Evolutionary conservation across 2,329 filamentous ascomycete species (phyloP).

Genomic region (Elsinoe arachidis): DNA sequence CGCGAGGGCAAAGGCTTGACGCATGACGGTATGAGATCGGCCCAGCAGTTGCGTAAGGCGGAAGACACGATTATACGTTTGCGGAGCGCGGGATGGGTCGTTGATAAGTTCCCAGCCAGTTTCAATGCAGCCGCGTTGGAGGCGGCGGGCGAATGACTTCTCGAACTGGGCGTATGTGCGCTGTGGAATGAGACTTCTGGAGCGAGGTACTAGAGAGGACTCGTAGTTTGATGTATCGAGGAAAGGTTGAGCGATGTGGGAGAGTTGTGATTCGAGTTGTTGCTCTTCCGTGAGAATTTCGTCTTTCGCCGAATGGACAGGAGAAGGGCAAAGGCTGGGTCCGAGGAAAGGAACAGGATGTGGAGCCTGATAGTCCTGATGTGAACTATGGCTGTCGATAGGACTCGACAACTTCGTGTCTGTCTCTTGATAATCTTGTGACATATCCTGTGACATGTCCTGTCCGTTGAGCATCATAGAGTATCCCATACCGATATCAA

Average conservation of each 20-base stretch:
- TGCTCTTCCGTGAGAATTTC: conserved; percentile 10
- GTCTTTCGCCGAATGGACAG: conserved; percentile 31
- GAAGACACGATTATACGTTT: conserved; percentile 46
- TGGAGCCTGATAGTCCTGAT: not conserved
- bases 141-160: conserved; percentile 57
- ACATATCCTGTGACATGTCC: not conserved
- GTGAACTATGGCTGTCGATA: not conserved
- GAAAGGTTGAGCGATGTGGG: not conserved
- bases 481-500: conserved; percentile 21
- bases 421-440: not conserved
- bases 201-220: not conserved
- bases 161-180: conserved; percentile 53
- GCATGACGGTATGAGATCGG: conserved; percentile 30
- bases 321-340: not conserved
- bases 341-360: not conserved
- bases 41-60: conserved; percentile 59
- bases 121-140: conserved; percentile 60
- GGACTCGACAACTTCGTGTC: not conserved
- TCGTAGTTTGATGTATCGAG: not conserved
- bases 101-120: conserved; percentile 41
- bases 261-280: conserved; percentile 2
- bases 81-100: conserved; percentile 32
- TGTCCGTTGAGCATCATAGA: conserved; percentile 17
- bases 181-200: not conserved
- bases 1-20: conserved; percentile 30